Evolutionary conservation across 352 stramenopile genomes (phyloP).

Genomic region (Phytophthora tubulina): DNA sequence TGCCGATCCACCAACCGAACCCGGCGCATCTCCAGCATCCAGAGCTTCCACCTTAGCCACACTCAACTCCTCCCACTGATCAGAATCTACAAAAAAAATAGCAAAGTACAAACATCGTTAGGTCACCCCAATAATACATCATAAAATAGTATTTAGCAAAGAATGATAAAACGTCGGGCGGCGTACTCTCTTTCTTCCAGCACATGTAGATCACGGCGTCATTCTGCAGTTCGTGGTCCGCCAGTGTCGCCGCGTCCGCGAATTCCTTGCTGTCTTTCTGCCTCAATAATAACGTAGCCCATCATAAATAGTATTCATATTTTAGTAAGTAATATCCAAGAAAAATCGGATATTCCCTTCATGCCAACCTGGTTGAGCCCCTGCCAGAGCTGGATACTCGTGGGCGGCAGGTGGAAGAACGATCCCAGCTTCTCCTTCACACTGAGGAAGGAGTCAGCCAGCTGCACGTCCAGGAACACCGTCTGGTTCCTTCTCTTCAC

Average conservation of each 20-base stretch:
- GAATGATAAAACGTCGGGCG: not conserved
- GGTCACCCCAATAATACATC: not conserved
- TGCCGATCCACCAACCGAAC: constrained; percentile 13
- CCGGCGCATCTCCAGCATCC: constrained; percentile 31
- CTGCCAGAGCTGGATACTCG: constrained; percentile 79
- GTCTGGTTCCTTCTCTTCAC: constrained; percentile 91
- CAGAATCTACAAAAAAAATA: constrained; percentile 56
- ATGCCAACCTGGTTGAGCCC: constrained; percentile 62
- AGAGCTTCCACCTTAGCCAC: constrained; percentile 70
- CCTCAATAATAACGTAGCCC: not conserved
- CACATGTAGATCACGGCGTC: constrained; percentile 89
- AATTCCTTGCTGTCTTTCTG: constrained; percentile 84
- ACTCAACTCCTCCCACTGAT: constrained; percentile 84
- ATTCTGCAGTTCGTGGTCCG: constrained; percentile 87
- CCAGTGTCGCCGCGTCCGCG: constrained; percentile 78
- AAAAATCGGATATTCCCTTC: not conserved
- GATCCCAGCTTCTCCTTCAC: constrained; percentile 85
- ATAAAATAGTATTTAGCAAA: constrained; percentile 7
- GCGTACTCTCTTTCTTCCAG: constrained; percentile 90
- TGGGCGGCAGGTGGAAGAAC: constrained; percentile 67
- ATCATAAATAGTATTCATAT: not conserved
- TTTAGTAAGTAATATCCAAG: constrained; percentile 10
- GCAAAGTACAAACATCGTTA: constrained; percentile 1
- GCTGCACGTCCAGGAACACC: constrained; percentile 88
- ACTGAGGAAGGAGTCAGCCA: constrained; percentile 79